phyloP scores from a whole-genome alignment of 768 basidiomycete species.

The Tephrocybe sp. region DNA sequence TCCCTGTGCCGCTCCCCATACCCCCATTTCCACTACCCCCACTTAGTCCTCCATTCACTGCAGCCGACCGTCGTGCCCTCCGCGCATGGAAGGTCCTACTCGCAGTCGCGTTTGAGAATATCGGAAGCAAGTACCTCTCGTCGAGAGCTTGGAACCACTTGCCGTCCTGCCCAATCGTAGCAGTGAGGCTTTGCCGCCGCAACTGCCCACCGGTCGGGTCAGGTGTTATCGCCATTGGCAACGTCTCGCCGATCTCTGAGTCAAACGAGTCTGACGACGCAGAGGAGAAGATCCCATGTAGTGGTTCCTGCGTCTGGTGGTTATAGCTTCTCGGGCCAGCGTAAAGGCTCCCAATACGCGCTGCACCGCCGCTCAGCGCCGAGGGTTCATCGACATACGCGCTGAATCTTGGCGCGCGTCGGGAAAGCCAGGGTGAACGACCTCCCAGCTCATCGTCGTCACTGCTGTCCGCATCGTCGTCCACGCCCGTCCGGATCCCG shows the following conservation, averaged over 20 bases:
- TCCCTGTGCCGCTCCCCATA: constrained; percentile 25
- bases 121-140: constrained; percentile 88
- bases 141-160: constrained; percentile 97
- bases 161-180: constrained; percentile 61
- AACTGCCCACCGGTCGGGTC: constrained; percentile 23
- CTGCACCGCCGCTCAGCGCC: constrained; percentile 33
- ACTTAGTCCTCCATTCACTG: constrained; percentile 35
- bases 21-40: constrained; percentile 23
- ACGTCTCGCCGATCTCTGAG: constrained; percentile 71
- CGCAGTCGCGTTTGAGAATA: constrained; percentile 91
- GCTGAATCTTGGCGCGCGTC: constrained; percentile 40
- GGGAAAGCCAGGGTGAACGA: constrained; percentile 34
- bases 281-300: constrained; percentile 52
- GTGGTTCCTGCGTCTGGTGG: constrained; percentile 44
- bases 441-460: constrained; percentile 46
- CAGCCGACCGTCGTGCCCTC: constrained; percentile 50
- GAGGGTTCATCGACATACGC: constrained; percentile 42
- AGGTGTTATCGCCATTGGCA: constrained; percentile 67
- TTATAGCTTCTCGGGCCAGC: constrained; percentile 48
- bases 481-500: constrained; percentile 94
- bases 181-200: constrained; percentile 18
- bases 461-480: constrained; percentile 78
- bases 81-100: constrained; percentile 84
- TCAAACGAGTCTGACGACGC: constrained; percentile 76
- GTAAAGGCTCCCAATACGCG: constrained; percentile 58